Conservation (phyloP, 1,284 basidiomycete genomes). For the Tilletiaria anomala region DNA sequence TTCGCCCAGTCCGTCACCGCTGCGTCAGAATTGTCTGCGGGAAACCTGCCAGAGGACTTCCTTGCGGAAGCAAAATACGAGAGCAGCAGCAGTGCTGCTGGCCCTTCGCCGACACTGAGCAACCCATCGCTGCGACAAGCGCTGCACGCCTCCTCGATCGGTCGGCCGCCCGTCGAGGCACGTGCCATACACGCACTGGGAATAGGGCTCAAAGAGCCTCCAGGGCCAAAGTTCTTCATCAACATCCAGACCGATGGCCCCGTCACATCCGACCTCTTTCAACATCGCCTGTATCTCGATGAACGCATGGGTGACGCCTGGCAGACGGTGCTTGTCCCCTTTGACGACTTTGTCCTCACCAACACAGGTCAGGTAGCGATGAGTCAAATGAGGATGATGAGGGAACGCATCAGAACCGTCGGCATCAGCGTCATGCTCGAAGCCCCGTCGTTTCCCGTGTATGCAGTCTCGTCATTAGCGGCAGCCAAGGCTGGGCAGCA, state of each 20-base stretch:
- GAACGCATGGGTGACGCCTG: constrained; percentile 54
- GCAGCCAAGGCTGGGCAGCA: not conserved
- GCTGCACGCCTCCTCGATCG: not conserved
- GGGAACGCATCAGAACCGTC: constrained; percentile 59
- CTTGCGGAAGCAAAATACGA: too few species aligned
- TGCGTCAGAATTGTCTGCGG: too few species aligned
- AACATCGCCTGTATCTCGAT: constrained; percentile 67
- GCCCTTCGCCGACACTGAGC: too few species aligned
- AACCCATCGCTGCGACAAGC: too few species aligned
- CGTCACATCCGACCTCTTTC: constrained; percentile 59
- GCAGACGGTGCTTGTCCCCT: constrained; percentile 74
- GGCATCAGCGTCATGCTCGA: constrained; percentile 52
- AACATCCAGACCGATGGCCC: constrained; percentile 71
- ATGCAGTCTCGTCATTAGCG: constrained; percentile 6
- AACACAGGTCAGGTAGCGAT: constrained; percentile 61
- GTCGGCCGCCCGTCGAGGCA: constrained; percentile 49
- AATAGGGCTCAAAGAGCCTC: constrained; percentile 17
- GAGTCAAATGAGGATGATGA: constrained; percentile 55
- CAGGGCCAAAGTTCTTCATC: constrained; percentile 47
- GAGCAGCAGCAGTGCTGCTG: too few species aligned
- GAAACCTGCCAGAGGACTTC: too few species aligned
- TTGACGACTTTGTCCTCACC: constrained; percentile 64
- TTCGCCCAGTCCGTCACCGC: too few species aligned
- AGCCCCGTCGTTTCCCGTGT: constrained; percentile 8
- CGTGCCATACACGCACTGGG: constrained; percentile 19